Evolutionary conservation across 2,329 filamentous ascomycete genomes (phyloP), one percentile per base, ranked within the genome.

Genomic region (Aspergillus ibericus): DNA sequence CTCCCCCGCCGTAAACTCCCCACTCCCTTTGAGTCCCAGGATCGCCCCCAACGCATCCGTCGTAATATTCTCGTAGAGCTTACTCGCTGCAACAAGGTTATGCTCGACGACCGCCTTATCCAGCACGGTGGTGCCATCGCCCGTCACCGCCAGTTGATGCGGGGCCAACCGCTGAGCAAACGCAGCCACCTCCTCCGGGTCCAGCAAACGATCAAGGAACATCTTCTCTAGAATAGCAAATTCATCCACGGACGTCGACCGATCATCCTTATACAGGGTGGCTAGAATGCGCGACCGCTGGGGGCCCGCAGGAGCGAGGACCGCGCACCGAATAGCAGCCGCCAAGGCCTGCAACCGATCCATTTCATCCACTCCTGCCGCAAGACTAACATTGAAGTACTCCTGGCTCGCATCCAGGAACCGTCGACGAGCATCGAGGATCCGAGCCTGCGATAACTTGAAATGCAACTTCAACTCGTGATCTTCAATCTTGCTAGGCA

Each of bases 211-310:
- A 75, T 98, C 92, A 50, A 98, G 83, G 75, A 96, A 96, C 86
- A 99, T 98, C 81, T 98, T 98, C 80, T 98, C 95, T 13, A 99
- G 80, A 55, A 99, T 97, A 50, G 86, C 82, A 71, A 90, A 93
- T 77, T 98, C 91, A 32, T 88, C 85, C 2, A 95, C 84, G 51
- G 87, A 85, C 3, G 82, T 80, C 0, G 91, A 84, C 29, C 95
- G 86, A 65, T 98, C 95, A 75, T 99, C 95, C 76, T 96, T 96
- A 83, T 96, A 96, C 13, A 99, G 81, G 54, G 90, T 88, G 4
- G 87, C 91, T 16, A 99, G 83, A 44, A 88, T 87, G 48, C 91
- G 86, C 62, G 89, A 92, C 55, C 95, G 87, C 69, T 88, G 83
- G 0, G 95, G 95, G 0, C 95, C 95, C 0, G 95, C 95, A 1